Percentiles rank a stretch among this genome's conserved stretches.
These are phyloP conservation scores for Rhizophagus clarus DNA, from an alignment of 192 early-diverging fungal species.

Conservation along the genomic window DNA sequence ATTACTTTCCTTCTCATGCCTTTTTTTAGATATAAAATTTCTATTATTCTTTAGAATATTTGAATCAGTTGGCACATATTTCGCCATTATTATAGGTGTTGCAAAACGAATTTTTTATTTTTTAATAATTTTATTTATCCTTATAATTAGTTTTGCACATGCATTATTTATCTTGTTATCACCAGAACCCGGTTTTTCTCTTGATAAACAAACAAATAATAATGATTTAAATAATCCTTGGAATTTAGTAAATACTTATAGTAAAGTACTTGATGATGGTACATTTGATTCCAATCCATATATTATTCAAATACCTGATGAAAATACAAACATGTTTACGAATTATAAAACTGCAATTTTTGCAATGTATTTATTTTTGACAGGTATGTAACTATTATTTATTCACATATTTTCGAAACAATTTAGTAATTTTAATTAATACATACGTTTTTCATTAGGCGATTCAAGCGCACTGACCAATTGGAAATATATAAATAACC, in stretches of 20 bases:
- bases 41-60: background rate
- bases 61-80: constrained; percentile 1
- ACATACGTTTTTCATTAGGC: background rate
- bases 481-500: background rate
- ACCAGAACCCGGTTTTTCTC: background rate
- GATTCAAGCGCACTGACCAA: background rate
- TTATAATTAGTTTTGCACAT: background rate
- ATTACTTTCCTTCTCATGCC: background rate
- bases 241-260: background rate
- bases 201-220: background rate
- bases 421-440: background rate
- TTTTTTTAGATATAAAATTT: constrained; percentile 2
- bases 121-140: background rate
- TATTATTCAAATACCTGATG: background rate
- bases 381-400: background rate
- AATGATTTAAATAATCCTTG: constrained; percentile 8
- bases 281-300: background rate
- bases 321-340: background rate
- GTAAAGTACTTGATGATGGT: background rate
- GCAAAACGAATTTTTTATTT: background rate
- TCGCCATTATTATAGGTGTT: constrained; percentile 1
- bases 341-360: background rate
- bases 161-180: background rate
- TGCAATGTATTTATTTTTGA: background rate
- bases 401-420: no score